These are phyloP conservation scores for Amaranthus hypochondriacus DNA, from an alignment of 148 eudicot species.

Conservation along the genomic window DNA sequence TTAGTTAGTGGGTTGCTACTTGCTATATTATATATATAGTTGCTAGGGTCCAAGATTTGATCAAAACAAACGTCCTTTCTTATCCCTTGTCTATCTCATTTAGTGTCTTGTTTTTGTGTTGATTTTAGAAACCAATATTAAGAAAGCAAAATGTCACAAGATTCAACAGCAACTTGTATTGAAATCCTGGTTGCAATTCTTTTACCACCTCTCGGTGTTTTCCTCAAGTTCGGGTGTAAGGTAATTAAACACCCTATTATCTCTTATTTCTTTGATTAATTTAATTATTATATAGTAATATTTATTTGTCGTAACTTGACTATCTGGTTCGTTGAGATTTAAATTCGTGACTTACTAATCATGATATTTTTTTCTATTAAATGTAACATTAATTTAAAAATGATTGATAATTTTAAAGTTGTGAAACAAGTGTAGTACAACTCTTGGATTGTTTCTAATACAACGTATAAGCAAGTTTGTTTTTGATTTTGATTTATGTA, in stretches of 20 bases:
- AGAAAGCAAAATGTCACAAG: slow-evolving; percentile 18
- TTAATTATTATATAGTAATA: neutral
- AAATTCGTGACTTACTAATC: too few relatives aligned
- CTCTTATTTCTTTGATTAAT: neutral
- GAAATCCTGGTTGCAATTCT: slow-evolving; percentile 40
- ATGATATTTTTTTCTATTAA: neutral
- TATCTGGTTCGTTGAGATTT: too few relatives aligned
- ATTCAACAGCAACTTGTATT: slow-evolving; percentile 26
- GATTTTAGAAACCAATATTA: neutral
- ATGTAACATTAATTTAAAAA: too few relatives aligned
- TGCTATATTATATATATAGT: neutral
- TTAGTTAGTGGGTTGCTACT: neutral
- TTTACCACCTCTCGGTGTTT: slow-evolving; percentile 48
- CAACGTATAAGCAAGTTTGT: too few relatives aligned
- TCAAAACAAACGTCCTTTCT: neutral
- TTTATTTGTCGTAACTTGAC: neutral
- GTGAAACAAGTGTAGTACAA: too few relatives aligned
- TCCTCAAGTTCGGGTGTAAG: slow-evolving; percentile 34
- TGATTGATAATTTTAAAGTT: too few relatives aligned
- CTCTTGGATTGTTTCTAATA: neutral
- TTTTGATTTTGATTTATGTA: too few relatives aligned
- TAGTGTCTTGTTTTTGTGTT: neutral
- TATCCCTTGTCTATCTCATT: neutral
- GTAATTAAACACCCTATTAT: slow-evolving; percentile 2
- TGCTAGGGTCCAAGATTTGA: neutral